phyloP scores from a whole-genome alignment of 176 grass and related monocot genomes.

The Zea mays region DNA sequence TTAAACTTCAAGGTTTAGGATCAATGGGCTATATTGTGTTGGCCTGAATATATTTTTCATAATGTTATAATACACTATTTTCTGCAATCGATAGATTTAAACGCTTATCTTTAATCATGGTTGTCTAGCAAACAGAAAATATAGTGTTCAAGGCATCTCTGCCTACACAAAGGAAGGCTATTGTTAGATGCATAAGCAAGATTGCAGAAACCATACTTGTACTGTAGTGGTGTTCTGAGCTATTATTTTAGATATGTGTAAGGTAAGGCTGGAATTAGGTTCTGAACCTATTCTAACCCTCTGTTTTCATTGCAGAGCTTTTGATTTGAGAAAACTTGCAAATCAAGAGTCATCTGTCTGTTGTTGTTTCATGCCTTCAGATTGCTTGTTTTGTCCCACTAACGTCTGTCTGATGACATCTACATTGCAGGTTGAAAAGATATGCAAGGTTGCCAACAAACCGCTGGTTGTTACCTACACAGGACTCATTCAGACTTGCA shows the following conservation, averaged over 20 bases:
- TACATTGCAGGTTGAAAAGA: constrained; percentile 77
- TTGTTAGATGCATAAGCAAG: not conserved
- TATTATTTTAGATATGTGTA: constrained; percentile 10
- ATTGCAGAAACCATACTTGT: constrained; percentile 23
- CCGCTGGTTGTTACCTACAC: constrained; percentile 95
- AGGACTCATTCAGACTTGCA: constrained; percentile 83
- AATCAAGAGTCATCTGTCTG: not conserved
- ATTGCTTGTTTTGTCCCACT: constrained; percentile 12
- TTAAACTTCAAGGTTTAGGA: constrained; percentile 29
- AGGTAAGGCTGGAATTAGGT: constrained; percentile 7
- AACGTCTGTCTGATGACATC: constrained; percentile 31
- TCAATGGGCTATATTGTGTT: not conserved
- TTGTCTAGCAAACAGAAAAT: not conserved
- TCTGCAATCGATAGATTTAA: not conserved
- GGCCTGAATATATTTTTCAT: not conserved
- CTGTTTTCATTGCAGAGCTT: constrained; percentile 17
- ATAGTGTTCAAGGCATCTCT: not conserved
- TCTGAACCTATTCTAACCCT: not conserved
- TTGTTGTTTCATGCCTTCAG: constrained; percentile 18
- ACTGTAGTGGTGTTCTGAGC: not conserved
- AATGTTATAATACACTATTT: constrained; percentile 9
- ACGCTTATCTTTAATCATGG: not conserved
- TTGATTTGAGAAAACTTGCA: constrained; percentile 13
- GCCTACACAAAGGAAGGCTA: not conserved
- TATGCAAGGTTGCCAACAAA: constrained; percentile 98